Evolutionary conservation across 352 stramenopile species (phyloP), one percentile per base, ranked within the genome.

Genomic region (Phytophthora melonis): DNA sequence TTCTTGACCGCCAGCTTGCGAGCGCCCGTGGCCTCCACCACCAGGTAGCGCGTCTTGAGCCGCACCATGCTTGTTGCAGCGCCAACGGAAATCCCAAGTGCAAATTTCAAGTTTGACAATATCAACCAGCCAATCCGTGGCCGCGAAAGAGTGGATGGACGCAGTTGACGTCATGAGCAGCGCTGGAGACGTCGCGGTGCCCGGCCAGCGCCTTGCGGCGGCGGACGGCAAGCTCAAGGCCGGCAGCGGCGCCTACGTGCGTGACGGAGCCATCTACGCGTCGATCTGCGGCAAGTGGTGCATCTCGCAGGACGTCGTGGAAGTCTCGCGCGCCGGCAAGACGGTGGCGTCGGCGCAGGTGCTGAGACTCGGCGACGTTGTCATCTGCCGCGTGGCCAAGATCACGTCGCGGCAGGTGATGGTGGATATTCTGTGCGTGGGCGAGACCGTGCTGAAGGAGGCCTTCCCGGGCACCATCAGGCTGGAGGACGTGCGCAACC

Each of bases 391-490:
- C 39, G 80, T 92, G 47, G 76, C 70, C 19, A 94, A 94, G 75
- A 84, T 94, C 60, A 92, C 85, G 49, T 72, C 87, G 62, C 80
- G 85, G 14, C 88, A 95, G 67, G 79, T 95, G 69, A 77, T 94
- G 49, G 83, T 95, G 19, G 88, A 96, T 55, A 94, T 96, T 45
- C 43, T 93, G 63, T 88, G 81, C 25, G 87, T 93, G 58, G 77
- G 76, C 36, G 84, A 89, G 19, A 85, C 80, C n/a, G 87, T 93
- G 58, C 73, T 96, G 54, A 89, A 89, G 68, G 88, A 96, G 65
- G 71, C 84, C 3, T 96, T 96, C 70, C 84, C 87, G 3, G 89
- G 89, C 25, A 94, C 87, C 21, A 88, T 96, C 58, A 82, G 88
- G 16, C 74, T 90, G 39, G 89, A 96, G 70, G 89, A 96, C 67